Percentiles rank a stretch among this genome's conserved stretches.
phyloP scores from a whole-genome alignment of 2,329 filamentous ascomycete genomes.

The Didymella sp. region DNA sequence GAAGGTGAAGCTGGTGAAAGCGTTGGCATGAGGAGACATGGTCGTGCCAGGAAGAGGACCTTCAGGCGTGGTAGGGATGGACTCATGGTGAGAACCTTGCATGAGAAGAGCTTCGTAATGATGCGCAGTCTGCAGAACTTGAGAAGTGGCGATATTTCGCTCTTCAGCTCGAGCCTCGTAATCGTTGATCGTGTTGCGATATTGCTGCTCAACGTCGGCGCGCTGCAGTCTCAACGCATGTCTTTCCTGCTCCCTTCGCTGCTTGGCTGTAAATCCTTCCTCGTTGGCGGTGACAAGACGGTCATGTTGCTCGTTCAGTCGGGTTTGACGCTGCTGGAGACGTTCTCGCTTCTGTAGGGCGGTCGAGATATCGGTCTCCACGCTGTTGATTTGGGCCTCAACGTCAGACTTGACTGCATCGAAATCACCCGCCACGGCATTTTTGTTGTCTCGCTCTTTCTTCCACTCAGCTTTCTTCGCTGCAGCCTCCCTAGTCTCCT shows the following conservation, averaged over 20 bases:
- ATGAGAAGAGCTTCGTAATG: constrained; percentile 52
- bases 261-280: constrained; percentile 69
- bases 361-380: constrained; percentile 69
- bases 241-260: constrained; percentile 51
- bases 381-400: constrained; percentile 67
- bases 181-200: constrained; percentile 48
- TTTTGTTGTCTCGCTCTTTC: constrained; percentile 60
- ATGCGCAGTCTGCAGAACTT: constrained; percentile 47
- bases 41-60: constrained; percentile 63
- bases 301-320: constrained; percentile 75
- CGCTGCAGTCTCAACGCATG: constrained; percentile 47
- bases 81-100: constrained; percentile 49
- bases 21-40: constrained; percentile 45
- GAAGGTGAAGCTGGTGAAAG: constrained; percentile 50
- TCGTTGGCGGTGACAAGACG: constrained; percentile 73
- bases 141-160: constrained; percentile 46
- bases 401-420: constrained; percentile 68
- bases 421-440: constrained; percentile 61
- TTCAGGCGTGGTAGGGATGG: constrained; percentile 64
- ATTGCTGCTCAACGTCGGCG: constrained; percentile 47
- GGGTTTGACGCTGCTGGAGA: constrained; percentile 72
- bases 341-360: constrained; percentile 75
- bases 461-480: constrained; percentile 65
- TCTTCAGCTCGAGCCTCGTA: constrained; percentile 50
- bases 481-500: constrained; percentile 65